A percentile compares a stretch with the other conserved stretches of the same genome.
Conservation (phyloP, 305 asterid species). For the Fraxinus sp. region DNA sequence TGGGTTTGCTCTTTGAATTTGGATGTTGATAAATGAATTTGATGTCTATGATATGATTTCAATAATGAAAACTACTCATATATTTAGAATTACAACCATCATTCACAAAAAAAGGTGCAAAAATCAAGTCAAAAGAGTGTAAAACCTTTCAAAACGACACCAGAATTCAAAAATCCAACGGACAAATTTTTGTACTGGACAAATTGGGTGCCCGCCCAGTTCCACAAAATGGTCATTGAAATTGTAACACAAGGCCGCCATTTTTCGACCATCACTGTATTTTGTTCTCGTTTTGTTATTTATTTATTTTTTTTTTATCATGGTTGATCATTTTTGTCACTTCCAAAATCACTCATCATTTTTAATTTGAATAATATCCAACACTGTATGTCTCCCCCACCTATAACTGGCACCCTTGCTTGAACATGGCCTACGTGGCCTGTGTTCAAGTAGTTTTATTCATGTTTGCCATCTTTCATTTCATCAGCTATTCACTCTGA, state of each 20-base stretch:
- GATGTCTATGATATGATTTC: not conserved
- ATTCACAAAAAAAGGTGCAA: not conserved
- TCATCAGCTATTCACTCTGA: too few species aligned
- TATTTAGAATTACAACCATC: not conserved
- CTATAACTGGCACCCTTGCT: not conserved
- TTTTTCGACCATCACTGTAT: too few species aligned
- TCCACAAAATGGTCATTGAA: too few species aligned
- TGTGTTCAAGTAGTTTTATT: not conserved
- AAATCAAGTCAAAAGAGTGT: not conserved
- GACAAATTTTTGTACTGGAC: not conserved
- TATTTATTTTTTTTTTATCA: too few species aligned
- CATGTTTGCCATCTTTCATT: too few species aligned
- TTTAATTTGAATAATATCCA: too few species aligned
- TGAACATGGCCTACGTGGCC: not conserved
- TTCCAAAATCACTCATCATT: too few species aligned
- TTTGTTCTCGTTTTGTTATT: not conserved
- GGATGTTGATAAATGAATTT: not conserved
- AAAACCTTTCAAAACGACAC: not conserved
- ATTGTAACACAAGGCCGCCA: not conserved
- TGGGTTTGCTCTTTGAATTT: not conserved
- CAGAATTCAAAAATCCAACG: not conserved
- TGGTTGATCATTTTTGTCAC: too few species aligned
- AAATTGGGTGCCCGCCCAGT: not conserved
- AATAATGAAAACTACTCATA: not conserved
- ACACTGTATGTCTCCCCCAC: too few species aligned